A percentile compares a stretch with the other conserved stretches of the same genome.
Conservation (phyloP, 2,329 filamentous ascomycete species). For the Corynespora cassiicola region DNA sequence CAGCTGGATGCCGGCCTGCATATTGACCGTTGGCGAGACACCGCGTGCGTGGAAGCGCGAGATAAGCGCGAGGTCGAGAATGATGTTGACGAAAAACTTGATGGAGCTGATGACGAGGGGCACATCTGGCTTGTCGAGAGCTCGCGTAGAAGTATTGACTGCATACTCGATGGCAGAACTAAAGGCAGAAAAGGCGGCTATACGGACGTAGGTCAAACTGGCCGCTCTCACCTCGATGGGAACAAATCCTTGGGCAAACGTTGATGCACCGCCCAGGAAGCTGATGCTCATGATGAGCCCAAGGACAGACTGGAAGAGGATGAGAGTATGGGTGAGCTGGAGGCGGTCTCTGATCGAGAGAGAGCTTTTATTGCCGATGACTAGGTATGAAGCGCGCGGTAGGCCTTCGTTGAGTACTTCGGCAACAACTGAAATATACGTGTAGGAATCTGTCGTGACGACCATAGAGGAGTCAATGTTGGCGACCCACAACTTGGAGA, state of each 20-base stretch:
- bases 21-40: constrained; percentile 64
- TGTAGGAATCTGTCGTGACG: constrained; percentile 70
- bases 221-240: constrained; percentile 62
- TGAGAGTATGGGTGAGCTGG: constrained; percentile 66
- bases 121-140: constrained; percentile 73
- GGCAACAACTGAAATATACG: constrained; percentile 70
- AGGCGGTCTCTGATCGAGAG: constrained; percentile 60
- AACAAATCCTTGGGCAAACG: constrained; percentile 68
- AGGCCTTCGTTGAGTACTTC: constrained; percentile 78
- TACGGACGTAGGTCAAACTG: constrained; percentile 69
- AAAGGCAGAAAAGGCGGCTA: constrained; percentile 68
- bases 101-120: constrained; percentile 69
- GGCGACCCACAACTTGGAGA: constrained; percentile 75
- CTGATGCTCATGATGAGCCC: constrained; percentile 66
- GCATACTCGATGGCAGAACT: constrained; percentile 69
- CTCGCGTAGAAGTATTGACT: constrained; percentile 66
- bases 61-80: constrained; percentile 70
- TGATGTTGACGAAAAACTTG: constrained; percentile 71
- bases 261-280: constrained; percentile 61
- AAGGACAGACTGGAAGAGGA: constrained; percentile 60
- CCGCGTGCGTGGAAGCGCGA: constrained; percentile 68
- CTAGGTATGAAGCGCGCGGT: constrained; percentile 70
- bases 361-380: constrained; percentile 70
- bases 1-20: constrained; percentile 69
- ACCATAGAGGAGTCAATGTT: constrained; percentile 69